Evolutionary conservation across 208 protist genomes (phyloP).

Genomic region (Willaertia magna): DNA sequence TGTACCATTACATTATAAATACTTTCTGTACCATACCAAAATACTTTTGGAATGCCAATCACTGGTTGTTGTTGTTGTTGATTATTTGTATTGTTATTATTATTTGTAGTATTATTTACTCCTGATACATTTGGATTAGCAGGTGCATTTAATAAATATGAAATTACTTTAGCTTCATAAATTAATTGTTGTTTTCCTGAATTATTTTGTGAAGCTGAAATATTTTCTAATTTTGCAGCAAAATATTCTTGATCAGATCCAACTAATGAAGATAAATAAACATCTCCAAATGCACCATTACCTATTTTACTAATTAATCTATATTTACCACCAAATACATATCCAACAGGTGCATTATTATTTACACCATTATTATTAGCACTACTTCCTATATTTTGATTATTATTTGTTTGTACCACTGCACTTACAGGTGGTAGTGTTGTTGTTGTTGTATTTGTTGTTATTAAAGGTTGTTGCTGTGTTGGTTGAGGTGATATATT

Average conservation of each 20-base stretch:
- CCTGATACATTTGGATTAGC: not conserved
- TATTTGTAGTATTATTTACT: not conserved
- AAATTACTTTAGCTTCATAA: not conserved
- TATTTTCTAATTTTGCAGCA: not conserved
- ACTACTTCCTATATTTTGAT: not conserved
- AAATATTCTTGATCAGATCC: not conserved
- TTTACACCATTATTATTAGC: too few species aligned
- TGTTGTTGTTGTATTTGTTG: too few species aligned
- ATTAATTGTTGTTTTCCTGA: not conserved
- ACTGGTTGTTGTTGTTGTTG: not conserved
- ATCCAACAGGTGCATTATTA: not conserved
- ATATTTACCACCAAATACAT: not conserved
- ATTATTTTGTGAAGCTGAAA: not conserved
- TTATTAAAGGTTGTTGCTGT: not conserved
- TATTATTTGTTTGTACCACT: not conserved
- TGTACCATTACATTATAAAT: conserved; percentile 38
- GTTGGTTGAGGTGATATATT: too few species aligned
- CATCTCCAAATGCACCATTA: not conserved
- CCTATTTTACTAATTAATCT: not conserved
- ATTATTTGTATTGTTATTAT: not conserved
- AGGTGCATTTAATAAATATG: not conserved
- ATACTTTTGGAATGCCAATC: not conserved
- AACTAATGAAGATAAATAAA: not conserved
- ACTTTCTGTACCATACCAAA: not conserved
- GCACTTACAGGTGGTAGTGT: not conserved